Percentiles rank a stretch among this genome's conserved stretches.
phyloP scores from a whole-genome alignment of 169 alveolate genomes.

The Cryptosporidium sp. region DNA sequence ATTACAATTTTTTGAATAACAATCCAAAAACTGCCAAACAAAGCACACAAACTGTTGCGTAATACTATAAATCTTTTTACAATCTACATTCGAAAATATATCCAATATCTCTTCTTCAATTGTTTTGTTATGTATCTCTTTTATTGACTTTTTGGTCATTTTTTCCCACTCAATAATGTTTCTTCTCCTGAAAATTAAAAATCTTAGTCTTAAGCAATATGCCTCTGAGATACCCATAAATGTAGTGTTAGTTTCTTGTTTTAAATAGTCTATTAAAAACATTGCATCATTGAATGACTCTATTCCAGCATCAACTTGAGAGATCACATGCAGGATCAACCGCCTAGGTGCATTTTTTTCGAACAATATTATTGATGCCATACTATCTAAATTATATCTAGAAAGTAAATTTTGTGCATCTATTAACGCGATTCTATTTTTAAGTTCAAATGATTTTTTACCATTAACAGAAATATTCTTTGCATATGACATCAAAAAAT shows the following conservation, averaged over 20 bases:
- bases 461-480: constrained; percentile 21
- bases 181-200: constrained; percentile 19
- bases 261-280: constrained; percentile 12
- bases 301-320: constrained; percentile 59
- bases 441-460: constrained; percentile 34
- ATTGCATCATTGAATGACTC: constrained; percentile 68
- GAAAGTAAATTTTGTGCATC: constrained; percentile 74
- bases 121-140: not conserved
- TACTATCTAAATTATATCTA: constrained; percentile 51
- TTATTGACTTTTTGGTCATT: constrained; percentile 1
- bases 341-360: constrained; percentile 70
- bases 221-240: constrained; percentile 54
- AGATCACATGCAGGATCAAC: constrained; percentile 30
- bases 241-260: constrained; percentile 18
- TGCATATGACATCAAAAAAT: constrained; percentile 22
- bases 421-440: constrained; percentile 53
- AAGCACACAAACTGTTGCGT: constrained; percentile 63
- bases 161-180: constrained; percentile 2
- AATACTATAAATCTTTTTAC: not conserved
- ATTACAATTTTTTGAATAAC: not conserved
- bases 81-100: not conserved
- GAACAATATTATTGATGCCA: constrained; percentile 62
- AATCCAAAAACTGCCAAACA: constrained; percentile 69
- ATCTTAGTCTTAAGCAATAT: constrained; percentile 54
- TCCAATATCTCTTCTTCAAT: constrained; percentile 48